Base-by-base conservation (phyloP, 2,329 filamentous ascomycete genomes). In the Reticulascus tulasneorum region DNA sequence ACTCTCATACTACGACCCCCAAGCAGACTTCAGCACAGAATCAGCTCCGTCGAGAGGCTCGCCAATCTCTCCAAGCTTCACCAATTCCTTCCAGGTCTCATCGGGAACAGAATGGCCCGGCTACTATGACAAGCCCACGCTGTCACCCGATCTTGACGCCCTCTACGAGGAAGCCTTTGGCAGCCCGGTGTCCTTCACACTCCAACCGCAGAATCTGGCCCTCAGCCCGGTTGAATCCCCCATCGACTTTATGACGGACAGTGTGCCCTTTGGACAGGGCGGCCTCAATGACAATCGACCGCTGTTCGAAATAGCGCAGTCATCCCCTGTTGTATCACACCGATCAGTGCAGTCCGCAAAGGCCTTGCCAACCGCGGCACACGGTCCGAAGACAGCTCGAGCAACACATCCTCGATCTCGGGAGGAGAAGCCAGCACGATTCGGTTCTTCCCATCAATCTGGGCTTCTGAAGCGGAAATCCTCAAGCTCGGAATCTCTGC, bases 211-310 rank as follows among this genome's bases (percentile, higher is more conserved):
- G 31, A 46, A 49, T 36, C 21, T 46, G 15, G 37, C 51, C 23
- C 31, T 54, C 36, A 63, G 55, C 51, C 56, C 60, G 5, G 53
- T 52, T 21, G 52, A 63, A 37, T 55, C 62, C 47, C 60, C 59
- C 17, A 46, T 56, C 45, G 55, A 59, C 19, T 54, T 62, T 27
- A 32, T 43, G 33, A 34, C 43, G 22, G 47, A 47, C 17, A 30
- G 29, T 28, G 45, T 53, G 9, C 37, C 43, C 16, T 55, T 57
- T 16, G 46, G 45, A 25, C 39, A 42, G 16, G 49, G 47, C 23
- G 45, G 40, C n/a, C 38, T 50, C 33, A 49, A 50, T 45, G 47
- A 50, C 38, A 48, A 42, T 20, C 40, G 50, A 13, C 48, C 50
- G 10, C 34, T 57, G 11, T 54, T 53, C 41, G 52, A 55, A 31